Evolutionary conservation across 768 basidiomycete genomes (phyloP), one percentile per base, ranked within the genome.

Genomic region (Dacryopinax spathularia): DNA sequence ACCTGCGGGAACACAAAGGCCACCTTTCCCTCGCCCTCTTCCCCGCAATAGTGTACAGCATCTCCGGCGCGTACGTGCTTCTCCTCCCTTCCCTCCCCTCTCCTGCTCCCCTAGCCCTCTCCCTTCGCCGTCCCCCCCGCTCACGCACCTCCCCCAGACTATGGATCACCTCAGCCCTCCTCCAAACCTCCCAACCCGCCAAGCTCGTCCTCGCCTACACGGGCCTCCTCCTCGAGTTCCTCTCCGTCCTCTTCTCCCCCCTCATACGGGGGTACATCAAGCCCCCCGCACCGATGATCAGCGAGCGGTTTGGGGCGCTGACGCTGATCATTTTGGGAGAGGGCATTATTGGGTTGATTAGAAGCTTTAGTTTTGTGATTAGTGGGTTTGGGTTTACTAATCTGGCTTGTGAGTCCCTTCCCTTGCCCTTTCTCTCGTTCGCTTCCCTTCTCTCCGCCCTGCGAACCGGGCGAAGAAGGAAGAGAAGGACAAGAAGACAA

Each of bases 181-280:
- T 56, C 15, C 25, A 22, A 13, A 29, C 3, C 29, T 56, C 48
- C 13, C 5, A 56, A 18, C 48, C 48, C 5, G 48, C 48, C 48
- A 56, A 56, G 48, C 48, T 56, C 48, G 48, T 29, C 13, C 48
- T 56, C 48, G 48, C 25, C 48, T 56, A 56, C 48, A 27, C 48
- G 25, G 48, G 48, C 48, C 12, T 56, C 48, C 20, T 56, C 48
- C 12, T 56, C 48, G 48, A 56, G 48, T 56, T 56, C 48, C 48
- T 56, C 48, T 56, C 48, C 48, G 48, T 56, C 25, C 48, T 56
- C 48, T 27, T 56, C 48, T 29, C 25, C 25, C 48, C 48, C 48
- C 48, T 56, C 48, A 22, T 56, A 22, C 48, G 25, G 48, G 48
- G 48, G 13, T 56, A 56, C 48, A 56, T 56, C 48, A 56, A 27